Evolutionary conservation across 2,329 filamentous ascomycete genomes (phyloP), one percentile per base, ranked within the genome.

Genomic region (Elsinoe arachidis): DNA sequence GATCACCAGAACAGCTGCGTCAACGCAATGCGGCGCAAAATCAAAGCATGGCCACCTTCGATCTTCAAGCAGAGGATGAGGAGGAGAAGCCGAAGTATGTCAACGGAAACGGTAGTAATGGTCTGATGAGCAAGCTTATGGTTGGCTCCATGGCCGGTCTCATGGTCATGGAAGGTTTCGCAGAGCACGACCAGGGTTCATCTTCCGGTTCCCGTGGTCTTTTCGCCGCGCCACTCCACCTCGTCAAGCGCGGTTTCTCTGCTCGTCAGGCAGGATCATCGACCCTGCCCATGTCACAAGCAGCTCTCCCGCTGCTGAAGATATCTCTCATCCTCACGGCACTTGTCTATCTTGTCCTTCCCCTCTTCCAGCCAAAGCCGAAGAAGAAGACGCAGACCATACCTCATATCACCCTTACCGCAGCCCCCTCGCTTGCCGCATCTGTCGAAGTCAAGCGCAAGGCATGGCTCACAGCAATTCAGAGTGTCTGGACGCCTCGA

Each of bases 391-490:
- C 60, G 67, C 76, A 63, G 9, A 58, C 60, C 60, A 74, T 67
- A 2, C 51, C 64, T 12, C 64, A 69, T 3, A 64, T 75, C 26
- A 66, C 68, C 15, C 65, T 79, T 19, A 67, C 72, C 9, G 70
- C 73, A 15, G 85, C 83, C 5, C 87, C 87, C 1, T 90, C 88
- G 2, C 76, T 90, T 58, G 84, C 88, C 2, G 91, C 90, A 0
- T 86, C 91, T 0, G 90, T 95, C 58, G 83, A 93, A 63, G 87
- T 95, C 46, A 86, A 90, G 53, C 84, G 87, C 60, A 88, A 90
- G 69, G 91, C 91, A 33, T 96, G 92, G 91, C 83, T 95, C 58
- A 96, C 91, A 2, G 88, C 91, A 6, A 86, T 96, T 59, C 91
- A 96, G 72, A 92, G 87, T 3, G 88, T 96, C 21, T 95, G 90